Evolutionary conservation across 2,329 filamentous ascomycete genomes (phyloP).

Genomic region (Dothideomycetes sp.): DNA sequence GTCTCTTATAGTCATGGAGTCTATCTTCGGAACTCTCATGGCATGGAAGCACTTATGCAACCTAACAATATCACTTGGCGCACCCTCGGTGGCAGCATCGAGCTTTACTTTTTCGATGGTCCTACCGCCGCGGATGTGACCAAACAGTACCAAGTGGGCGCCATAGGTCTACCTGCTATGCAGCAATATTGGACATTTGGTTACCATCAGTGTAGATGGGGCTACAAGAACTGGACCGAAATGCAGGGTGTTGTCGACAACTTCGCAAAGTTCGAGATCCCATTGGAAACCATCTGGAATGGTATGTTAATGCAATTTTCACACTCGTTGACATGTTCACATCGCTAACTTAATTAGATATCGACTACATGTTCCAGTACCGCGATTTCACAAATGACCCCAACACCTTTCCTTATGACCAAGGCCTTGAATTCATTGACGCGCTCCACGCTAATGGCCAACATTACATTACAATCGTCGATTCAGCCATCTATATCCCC

Average conservation of each 20-base stretch:
- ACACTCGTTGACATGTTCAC: no score
- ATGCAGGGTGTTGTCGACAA: slow-evolving; percentile 47
- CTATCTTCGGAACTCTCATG: slow-evolving; percentile 66
- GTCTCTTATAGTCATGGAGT: slow-evolving; percentile 64
- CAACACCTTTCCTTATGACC: slow-evolving; percentile 38
- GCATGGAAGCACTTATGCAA: slow-evolving; percentile 58
- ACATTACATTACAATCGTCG: slow-evolving; percentile 51
- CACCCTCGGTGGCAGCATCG: slow-evolving; percentile 63
- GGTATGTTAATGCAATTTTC: no score
- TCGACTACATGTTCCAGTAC: slow-evolving; percentile 49
- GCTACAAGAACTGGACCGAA: slow-evolving; percentile 54
- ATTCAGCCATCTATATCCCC: slow-evolving; percentile 58
- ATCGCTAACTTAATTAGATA: slow-evolving; percentile 22
- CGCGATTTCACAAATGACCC: slow-evolving; percentile 49
- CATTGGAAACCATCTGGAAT: slow-evolving; percentile 41
- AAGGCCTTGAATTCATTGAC: slow-evolving; percentile 40
- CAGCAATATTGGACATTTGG: slow-evolving; percentile 75
- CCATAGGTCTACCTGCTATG: slow-evolving; percentile 61
- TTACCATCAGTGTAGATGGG: slow-evolving; percentile 76
- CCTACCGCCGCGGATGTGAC: slow-evolving; percentile 58
- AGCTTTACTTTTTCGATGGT: slow-evolving; percentile 70
- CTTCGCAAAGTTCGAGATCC: slow-evolving; percentile 45
- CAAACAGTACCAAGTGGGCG: slow-evolving; percentile 56
- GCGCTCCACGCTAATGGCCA: slow-evolving; percentile 43
- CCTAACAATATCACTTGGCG: slow-evolving; percentile 60